These are phyloP conservation scores for Phyllosticta citriasiana DNA, from an alignment of 2,329 filamentous ascomycete genomes.

Conservation along the genomic window DNA sequence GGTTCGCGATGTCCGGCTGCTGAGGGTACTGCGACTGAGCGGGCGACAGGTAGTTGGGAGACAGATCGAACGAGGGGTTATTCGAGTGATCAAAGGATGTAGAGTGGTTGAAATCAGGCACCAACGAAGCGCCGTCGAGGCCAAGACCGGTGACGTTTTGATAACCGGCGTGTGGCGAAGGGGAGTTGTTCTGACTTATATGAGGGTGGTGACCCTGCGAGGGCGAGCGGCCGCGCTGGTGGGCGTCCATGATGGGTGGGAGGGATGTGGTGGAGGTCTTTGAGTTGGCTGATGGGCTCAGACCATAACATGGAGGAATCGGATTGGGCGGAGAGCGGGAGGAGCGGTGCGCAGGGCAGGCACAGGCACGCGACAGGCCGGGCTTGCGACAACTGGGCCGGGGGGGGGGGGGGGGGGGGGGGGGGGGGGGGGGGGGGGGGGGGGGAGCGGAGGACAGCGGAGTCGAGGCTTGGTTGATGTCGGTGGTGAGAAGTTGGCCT, in stretches of 20 bases:
- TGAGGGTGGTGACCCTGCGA: slow-evolving; percentile 48
- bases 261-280: slow-evolving; percentile 21
- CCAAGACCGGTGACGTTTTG: slow-evolving; percentile 50
- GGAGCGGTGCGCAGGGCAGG: slow-evolving; percentile 4
- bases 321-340: slow-evolving; percentile 6
- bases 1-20: slow-evolving; percentile 31
- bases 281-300: slow-evolving; percentile 18
- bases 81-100: slow-evolving; percentile 14
- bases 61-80: slow-evolving; percentile 14
- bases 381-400: slow-evolving; percentile 6
- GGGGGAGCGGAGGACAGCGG: slow-evolving; percentile 3
- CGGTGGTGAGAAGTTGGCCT: slow-evolving; percentile 9
- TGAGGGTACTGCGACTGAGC: slow-evolving; percentile 37
- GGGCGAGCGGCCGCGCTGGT: slow-evolving; percentile 52
- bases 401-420: background rate
- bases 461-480: background rate
- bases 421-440: background rate
- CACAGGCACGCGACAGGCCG: background rate
- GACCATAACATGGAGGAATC: slow-evolving; percentile 17
- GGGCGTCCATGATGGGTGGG: slow-evolving; percentile 39
- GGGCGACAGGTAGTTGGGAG: slow-evolving; percentile 30
- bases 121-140: slow-evolving; percentile 40
- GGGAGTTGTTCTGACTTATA: slow-evolving; percentile 61
- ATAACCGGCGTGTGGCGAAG: slow-evolving; percentile 48
- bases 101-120: slow-evolving; percentile 15